Conservation (phyloP, 2,329 filamentous ascomycete species). For the Ascochyta pisi region DNA sequence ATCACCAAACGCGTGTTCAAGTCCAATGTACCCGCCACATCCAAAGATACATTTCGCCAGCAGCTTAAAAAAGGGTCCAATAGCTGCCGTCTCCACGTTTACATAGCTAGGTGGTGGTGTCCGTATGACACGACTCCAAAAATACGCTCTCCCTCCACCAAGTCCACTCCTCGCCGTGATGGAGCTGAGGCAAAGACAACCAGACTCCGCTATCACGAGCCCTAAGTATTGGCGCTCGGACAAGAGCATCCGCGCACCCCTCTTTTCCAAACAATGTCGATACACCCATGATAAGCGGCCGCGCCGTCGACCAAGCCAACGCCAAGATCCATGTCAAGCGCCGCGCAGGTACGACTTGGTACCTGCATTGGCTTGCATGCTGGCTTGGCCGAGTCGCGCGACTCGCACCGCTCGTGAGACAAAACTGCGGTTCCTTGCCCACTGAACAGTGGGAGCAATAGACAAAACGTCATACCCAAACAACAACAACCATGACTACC, state of each 20-base stretch:
- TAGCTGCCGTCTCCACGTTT: background rate
- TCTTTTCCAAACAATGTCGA: background rate
- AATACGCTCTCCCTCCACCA: background rate
- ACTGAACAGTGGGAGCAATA: no score
- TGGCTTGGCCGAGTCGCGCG: background rate
- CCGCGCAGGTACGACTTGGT: background rate
- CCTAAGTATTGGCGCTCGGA: background rate
- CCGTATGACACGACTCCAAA: background rate
- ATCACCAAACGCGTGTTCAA: conserved; percentile 1
- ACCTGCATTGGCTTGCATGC: background rate
- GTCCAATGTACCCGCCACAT: background rate
- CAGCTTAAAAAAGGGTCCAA: conserved; percentile 5
- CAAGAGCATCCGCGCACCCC: background rate
- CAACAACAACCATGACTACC: background rate
- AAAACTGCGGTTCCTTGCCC: background rate
- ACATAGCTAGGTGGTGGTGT: background rate
- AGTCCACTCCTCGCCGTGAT: background rate
- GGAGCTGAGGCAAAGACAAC: background rate
- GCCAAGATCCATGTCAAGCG: background rate
- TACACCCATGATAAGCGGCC: background rate
- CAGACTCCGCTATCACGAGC: conserved; percentile 11
- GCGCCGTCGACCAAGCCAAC: background rate
- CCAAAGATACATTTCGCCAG: background rate
- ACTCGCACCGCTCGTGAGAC: background rate
- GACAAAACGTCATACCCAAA: background rate